These are phyloP conservation scores for Penicillium malachiteum DNA, from an alignment of 495 filamentous ascomycete genomes.

Conservation along the genomic window DNA sequence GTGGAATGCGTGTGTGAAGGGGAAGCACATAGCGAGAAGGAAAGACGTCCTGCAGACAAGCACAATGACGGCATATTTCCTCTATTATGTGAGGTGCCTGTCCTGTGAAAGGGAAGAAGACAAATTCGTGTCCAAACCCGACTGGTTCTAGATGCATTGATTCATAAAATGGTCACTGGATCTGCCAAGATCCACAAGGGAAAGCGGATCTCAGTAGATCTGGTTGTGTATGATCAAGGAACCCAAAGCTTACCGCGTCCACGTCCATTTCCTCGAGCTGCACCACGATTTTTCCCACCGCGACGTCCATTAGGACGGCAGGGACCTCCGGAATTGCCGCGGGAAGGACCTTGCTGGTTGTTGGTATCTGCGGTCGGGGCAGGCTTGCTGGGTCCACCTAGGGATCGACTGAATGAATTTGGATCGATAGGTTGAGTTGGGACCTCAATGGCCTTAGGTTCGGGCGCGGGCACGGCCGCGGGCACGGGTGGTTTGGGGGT, in stretches of 20 bases:
- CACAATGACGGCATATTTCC: conserved; percentile 7
- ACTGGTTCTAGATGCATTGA: conserved; percentile 21
- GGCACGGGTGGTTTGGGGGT: conserved; percentile 5
- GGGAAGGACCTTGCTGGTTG: conserved; percentile 37
- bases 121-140: conserved; percentile 8
- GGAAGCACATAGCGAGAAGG: conserved; percentile 7
- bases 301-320: conserved; percentile 33
- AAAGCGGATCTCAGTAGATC: conserved; percentile 22
- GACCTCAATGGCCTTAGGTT: conserved; percentile 39
- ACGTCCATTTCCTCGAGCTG: conserved; percentile 37
- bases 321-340: conserved; percentile 38
- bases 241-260: conserved; percentile 56
- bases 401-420: conserved; percentile 52
- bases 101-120: conserved; percentile 22
- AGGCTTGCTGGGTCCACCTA: conserved; percentile 29
- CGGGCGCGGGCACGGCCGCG: neutral
- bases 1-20: conserved; percentile 3
- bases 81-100: conserved; percentile 8
- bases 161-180: conserved; percentile 15
- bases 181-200: conserved; percentile 21
- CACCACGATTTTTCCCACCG: conserved; percentile 26
- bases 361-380: conserved; percentile 36
- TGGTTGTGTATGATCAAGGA: conserved; percentile 38
- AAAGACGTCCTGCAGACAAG: conserved; percentile 14
- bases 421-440: conserved; percentile 56